These are phyloP conservation scores for Sarocladium oryzae DNA, from an alignment of 2,329 filamentous ascomycete species.

Conservation along the genomic window DNA sequence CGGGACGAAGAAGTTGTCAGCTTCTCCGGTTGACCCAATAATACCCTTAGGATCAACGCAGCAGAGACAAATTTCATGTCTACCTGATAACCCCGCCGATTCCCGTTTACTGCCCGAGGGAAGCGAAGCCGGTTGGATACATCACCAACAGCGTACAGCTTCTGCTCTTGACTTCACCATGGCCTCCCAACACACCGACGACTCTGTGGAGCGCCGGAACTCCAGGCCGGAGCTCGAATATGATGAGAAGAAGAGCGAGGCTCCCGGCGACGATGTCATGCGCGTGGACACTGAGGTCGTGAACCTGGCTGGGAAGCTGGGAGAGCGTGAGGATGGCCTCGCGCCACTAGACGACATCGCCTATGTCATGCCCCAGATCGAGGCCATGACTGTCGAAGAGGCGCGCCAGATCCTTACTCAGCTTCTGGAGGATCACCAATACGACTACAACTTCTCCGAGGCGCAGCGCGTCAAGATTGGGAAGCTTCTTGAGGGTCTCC, in stretches of 20 bases:
- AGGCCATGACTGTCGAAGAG: constrained; percentile 16
- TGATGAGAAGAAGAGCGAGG: neutral
- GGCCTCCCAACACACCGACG: constrained; percentile 1
- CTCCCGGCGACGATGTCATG: neutral
- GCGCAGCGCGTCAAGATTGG: constrained; percentile 15
- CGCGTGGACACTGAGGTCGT: constrained; percentile 4
- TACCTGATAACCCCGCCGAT: neutral
- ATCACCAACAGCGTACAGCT: neutral
- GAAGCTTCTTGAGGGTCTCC: constrained; percentile 13
- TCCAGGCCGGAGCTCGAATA: neutral
- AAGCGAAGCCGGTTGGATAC: neutral
- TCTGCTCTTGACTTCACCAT: neutral
- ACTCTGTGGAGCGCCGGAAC: neutral
- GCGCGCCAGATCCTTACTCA: constrained; percentile 15
- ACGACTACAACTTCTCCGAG: constrained; percentile 19
- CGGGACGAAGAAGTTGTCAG: neutral
- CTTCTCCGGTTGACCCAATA: too few relatives aligned
- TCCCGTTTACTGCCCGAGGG: neutral
- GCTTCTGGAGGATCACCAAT: constrained; percentile 17
- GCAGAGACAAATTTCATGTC: neutral
- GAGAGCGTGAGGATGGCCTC: constrained; percentile 13
- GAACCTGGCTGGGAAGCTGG: neutral
- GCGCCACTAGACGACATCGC: constrained; percentile 19
- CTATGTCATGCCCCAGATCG: constrained; percentile 19
- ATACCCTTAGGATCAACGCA: too few relatives aligned